Percentiles rank a stretch among this genome's conserved stretches.
phyloP scores from a whole-genome alignment of 1,139 yeast genomes.

The Yamadazyma friedrichii region DNA sequence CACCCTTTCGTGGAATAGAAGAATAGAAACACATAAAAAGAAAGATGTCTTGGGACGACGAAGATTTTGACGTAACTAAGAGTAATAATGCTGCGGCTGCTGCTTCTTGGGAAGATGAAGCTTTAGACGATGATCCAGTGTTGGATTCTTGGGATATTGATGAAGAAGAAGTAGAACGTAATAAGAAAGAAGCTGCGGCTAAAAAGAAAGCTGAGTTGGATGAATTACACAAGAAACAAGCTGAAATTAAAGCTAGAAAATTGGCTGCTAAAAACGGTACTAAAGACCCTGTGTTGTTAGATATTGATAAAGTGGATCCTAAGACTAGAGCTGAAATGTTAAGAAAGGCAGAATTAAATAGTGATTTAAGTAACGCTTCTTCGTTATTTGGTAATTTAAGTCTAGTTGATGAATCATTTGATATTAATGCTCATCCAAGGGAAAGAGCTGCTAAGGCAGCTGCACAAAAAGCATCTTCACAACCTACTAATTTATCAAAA shows the following conservation, averaged over 20 bases:
- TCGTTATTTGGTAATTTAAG: conserved; percentile 86
- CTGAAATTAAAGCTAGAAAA: conserved; percentile 42
- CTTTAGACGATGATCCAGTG: conserved; percentile 69
- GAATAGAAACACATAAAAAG: not conserved
- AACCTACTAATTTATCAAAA: conserved; percentile 41
- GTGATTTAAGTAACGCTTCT: conserved; percentile 91
- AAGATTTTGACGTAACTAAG: conserved; percentile 75
- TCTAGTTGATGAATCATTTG: conserved; percentile 49
- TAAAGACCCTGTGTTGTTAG: conserved; percentile 34
- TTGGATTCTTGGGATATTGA: conserved; percentile 82
- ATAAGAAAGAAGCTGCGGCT: conserved; percentile 43
- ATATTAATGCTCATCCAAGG: conserved; percentile 58
- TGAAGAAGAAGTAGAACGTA: conserved; percentile 56
- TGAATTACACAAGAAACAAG: conserved; percentile 37
- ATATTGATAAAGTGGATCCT: conserved; percentile 64
- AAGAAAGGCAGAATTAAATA: conserved; percentile 73
- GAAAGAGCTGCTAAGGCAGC: conserved; percentile 58
- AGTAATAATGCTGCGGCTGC: conserved; percentile 41
- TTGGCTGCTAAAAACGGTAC: conserved; percentile 29
- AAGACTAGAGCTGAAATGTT: conserved; percentile 69
- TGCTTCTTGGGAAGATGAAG: conserved; percentile 83
- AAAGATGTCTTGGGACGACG: conserved; percentile 73
- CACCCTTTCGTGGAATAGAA: not conserved
- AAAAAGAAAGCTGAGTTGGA: conserved; percentile 44
- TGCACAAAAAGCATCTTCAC: conserved; percentile 23